These are phyloP conservation scores for Rhodotorula graminis DNA, from an alignment of 768 basidiomycete genomes.

Conservation along the genomic window DNA sequence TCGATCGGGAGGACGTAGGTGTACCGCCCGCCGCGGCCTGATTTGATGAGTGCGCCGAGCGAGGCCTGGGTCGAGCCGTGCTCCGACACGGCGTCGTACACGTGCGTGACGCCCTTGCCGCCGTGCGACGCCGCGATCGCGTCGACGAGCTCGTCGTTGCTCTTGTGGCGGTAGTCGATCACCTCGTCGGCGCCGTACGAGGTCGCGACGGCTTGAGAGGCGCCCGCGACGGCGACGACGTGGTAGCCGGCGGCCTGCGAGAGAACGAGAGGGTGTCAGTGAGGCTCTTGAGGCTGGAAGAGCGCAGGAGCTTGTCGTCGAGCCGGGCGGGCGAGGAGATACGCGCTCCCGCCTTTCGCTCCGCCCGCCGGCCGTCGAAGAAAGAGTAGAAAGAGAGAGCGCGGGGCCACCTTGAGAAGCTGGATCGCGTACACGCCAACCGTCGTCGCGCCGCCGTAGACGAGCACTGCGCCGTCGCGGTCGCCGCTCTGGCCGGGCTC, in stretches of 20 bases:
- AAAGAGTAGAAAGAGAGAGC: not conserved
- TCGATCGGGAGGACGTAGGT: conserved; percentile 28
- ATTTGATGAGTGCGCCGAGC: conserved; percentile 10
- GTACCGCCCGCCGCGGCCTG: conserved; percentile 11
- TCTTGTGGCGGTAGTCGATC: conserved; percentile 40
- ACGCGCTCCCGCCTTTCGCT: too few relatives aligned
- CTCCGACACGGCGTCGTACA: conserved; percentile 36
- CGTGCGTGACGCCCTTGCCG: conserved; percentile 9
- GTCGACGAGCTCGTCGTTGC: conserved; percentile 10
- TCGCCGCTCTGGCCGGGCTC: conserved; percentile 13
- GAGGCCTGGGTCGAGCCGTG: conserved; percentile 22
- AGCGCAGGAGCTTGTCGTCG: too few relatives aligned
- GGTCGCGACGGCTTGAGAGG: conserved; percentile 11
- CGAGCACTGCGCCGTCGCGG: conserved; percentile 9
- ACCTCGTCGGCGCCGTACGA: conserved; percentile 40
- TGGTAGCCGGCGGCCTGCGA: conserved; percentile 24
- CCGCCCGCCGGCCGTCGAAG: too few relatives aligned
- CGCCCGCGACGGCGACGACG: conserved; percentile 41
- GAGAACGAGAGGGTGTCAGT: not conserved
- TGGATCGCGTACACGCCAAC: conserved; percentile 43
- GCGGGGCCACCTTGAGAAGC: conserved; percentile 31
- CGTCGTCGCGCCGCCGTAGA: conserved; percentile 36
- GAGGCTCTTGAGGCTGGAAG: too few relatives aligned
- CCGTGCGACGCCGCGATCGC: conserved; percentile 21
- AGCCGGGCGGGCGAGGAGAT: too few relatives aligned